Percentiles rank a stretch among this genome's conserved stretches.
These are phyloP conservation scores for Fraxinus dipetala DNA, from an alignment of 305 asterid species.

Conservation along the genomic window DNA sequence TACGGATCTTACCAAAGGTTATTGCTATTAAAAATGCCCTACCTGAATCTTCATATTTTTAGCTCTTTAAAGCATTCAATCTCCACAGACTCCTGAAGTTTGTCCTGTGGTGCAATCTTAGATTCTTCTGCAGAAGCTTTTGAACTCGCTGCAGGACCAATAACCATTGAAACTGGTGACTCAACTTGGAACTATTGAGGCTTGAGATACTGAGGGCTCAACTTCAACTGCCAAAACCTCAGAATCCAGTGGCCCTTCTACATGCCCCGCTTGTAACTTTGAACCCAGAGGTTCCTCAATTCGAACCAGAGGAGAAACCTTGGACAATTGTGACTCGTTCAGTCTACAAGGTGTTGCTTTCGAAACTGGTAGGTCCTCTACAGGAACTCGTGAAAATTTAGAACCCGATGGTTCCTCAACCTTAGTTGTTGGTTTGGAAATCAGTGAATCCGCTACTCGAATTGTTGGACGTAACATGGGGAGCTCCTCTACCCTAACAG, in stretches of 20 bases:
- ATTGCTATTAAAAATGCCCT: conserved; percentile 21
- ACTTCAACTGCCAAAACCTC: conserved; percentile 23
- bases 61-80: conserved; percentile 43
- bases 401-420: conserved; percentile 3
- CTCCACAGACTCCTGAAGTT: conserved; percentile 36
- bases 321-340: not conserved
- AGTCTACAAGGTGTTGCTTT: not conserved
- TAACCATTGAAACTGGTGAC: conserved; percentile 25
- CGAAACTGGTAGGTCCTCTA: not conserved
- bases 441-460: conserved; percentile 12
- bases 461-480: conserved; percentile 22
- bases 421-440: not conserved
- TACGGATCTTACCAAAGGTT: conserved; percentile 17
- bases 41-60: conserved; percentile 38
- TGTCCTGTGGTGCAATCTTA: conserved; percentile 29
- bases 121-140: conserved; percentile 28
- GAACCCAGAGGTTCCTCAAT: conserved; percentile 5
- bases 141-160: conserved; percentile 24
- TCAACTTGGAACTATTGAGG: conserved; percentile 21
- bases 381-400: not conserved
- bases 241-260: not conserved
- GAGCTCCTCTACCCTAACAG: conserved; percentile 49
- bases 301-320: not conserved
- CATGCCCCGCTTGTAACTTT: not conserved
- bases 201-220: conserved; percentile 28